phyloP scores from a whole-genome alignment of 352 stramenopile genomes.

The Lagenidium giganteum region DNA sequence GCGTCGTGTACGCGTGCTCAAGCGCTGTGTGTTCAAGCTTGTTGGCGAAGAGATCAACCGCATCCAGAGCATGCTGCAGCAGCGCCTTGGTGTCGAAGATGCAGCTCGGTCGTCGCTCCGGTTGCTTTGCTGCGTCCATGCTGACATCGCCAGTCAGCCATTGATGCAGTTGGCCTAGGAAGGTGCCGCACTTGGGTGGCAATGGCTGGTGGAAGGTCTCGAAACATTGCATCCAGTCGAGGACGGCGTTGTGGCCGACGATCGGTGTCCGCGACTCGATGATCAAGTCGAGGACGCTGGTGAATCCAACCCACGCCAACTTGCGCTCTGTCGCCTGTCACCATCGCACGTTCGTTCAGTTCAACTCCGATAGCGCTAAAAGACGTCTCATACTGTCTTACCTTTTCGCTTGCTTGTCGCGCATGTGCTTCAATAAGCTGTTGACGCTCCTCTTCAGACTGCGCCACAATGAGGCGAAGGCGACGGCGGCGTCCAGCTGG shows the following conservation, averaged over 20 bases:
- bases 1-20: conserved; percentile 43
- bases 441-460: conserved; percentile 18
- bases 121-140: background rate
- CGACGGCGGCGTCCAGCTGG: conserved; percentile 45
- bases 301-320: conserved; percentile 45
- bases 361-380: background rate
- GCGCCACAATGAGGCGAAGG: conserved; percentile 31
- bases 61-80: conserved; percentile 42
- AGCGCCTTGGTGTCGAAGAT: conserved; percentile 68
- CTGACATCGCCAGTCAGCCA: conserved; percentile 23
- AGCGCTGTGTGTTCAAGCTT: conserved; percentile 44
- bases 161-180: conserved; percentile 34
- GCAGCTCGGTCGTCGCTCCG: conserved; percentile 9
- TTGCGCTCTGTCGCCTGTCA: conserved; percentile 36
- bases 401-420: too few species aligned
- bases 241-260: conserved; percentile 58
- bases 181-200: conserved; percentile 37
- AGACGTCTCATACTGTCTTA: conserved; percentile 15
- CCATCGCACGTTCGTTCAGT: too few species aligned
- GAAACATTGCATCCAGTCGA: conserved; percentile 65
- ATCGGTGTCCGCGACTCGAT: conserved; percentile 36
- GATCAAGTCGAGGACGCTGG: conserved; percentile 42
- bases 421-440: conserved; percentile 25
- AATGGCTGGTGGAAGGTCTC: conserved; percentile 58
- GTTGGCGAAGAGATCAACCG: conserved; percentile 33